Evolutionary conservation across 1,139 yeast genomes (phyloP).

Genomic region (Yamadazyma pseudoaaseri): DNA sequence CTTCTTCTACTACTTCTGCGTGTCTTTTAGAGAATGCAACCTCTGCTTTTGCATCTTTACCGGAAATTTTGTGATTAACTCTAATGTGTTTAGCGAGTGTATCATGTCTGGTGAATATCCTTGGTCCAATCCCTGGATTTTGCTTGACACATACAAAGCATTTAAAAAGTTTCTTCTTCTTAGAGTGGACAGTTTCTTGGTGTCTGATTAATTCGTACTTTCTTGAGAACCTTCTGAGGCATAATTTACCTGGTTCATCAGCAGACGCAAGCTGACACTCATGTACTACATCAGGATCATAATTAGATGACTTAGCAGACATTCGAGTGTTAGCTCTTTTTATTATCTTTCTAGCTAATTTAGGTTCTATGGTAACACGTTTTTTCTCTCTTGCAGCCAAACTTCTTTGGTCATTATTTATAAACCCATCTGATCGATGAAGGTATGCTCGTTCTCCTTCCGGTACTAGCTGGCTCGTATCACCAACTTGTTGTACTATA

Average conservation of each 20-base stretch:
- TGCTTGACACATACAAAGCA: conserved; percentile 82
- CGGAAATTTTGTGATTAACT: conserved; percentile 77
- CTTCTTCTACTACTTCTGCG: conserved; percentile 47
- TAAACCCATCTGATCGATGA: conserved; percentile 14
- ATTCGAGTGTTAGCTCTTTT: conserved; percentile 23
- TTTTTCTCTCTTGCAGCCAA: conserved; percentile 22
- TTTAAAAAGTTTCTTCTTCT: conserved; percentile 79
- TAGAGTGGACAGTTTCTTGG: conserved; percentile 94
- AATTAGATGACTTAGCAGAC: conserved; percentile 41
- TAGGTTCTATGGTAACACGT: conserved; percentile 27
- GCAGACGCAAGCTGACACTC: conserved; percentile 50
- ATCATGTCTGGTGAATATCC: conserved; percentile 91
- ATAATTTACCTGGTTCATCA: conserved; percentile 53
- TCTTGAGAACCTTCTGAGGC: conserved; percentile 84
- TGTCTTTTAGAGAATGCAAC: conserved; percentile 49
- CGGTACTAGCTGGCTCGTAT: conserved; percentile 8
- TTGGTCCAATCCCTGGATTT: conserved; percentile 46
- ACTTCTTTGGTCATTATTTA: conserved; percentile 23
- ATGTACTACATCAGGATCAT: conserved; percentile 50
- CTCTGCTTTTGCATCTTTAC: conserved; percentile 61
- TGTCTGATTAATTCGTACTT: conserved; percentile 94
- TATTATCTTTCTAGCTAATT: conserved; percentile 24
- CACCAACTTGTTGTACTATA: conserved; percentile 8
- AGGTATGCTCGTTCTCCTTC: conserved; percentile 11
- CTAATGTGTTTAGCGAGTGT: conserved; percentile 92